Evolutionary conservation across 805 yeast species (phyloP).

Genomic region (Candida ficus): DNA sequence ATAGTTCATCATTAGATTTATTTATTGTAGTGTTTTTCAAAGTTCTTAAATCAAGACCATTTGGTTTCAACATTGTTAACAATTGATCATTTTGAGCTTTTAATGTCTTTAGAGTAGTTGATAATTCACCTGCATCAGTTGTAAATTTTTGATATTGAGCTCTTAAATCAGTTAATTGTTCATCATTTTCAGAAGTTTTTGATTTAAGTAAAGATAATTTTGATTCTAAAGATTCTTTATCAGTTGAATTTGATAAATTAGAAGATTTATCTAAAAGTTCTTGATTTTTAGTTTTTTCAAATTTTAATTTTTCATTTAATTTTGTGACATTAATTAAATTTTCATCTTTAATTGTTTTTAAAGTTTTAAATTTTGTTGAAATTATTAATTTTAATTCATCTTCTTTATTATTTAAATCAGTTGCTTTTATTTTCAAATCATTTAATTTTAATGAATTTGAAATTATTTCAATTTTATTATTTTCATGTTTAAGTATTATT

Average conservation of each 20-base stretch:
- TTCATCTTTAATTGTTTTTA: conserved; percentile 16
- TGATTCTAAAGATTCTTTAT: conserved; percentile 22
- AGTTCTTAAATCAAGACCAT: conserved; percentile 27
- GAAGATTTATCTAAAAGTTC: conserved; percentile 8
- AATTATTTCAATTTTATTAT: too few relatives aligned
- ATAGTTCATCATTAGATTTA: background rate
- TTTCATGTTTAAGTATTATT: conserved; percentile 29
- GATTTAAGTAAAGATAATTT: conserved; percentile 11
- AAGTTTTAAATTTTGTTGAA: conserved; percentile 35
- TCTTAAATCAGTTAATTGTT: conserved; percentile 24
- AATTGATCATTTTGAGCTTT: conserved; percentile 24
- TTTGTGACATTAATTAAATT: conserved; percentile 12
- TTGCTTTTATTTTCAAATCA: conserved; percentile 31
- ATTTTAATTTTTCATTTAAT: conserved; percentile 17
- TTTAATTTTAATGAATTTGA: conserved; percentile 19
- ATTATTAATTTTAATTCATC: conserved; percentile 36
- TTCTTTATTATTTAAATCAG: conserved; percentile 33
- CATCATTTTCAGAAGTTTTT: conserved; percentile 21
- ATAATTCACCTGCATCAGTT: conserved; percentile 41
- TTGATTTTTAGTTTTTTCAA: conserved; percentile 17
- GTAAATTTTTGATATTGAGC: conserved; percentile 40
- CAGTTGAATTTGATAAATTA: conserved; percentile 15
- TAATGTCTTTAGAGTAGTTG: conserved; percentile 25
- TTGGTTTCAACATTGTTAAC: conserved; percentile 29
- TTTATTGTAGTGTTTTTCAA: conserved; percentile 11